These are phyloP conservation scores for Gossypium davidsonii DNA, from an alignment of 441 rosid species.

Conservation along the genomic window DNA sequence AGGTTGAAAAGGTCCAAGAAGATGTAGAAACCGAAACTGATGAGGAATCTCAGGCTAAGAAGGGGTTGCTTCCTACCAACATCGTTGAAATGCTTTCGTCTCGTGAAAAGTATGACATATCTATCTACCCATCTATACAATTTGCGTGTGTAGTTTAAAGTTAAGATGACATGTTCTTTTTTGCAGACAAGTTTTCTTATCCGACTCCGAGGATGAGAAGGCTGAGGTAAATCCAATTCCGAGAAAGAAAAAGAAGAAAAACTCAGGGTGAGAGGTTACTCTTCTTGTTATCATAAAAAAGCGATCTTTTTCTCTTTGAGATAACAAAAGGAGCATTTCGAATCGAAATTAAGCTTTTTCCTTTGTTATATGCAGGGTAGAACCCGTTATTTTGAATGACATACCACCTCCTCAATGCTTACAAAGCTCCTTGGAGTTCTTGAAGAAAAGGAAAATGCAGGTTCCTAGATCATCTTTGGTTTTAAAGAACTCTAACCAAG, in stretches of 20 bases:
- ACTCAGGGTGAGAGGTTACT: slow-evolving; percentile 44
- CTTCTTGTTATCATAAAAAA: not conserved
- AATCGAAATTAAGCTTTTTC: not conserved
- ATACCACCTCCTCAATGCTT: slow-evolving; percentile 65
- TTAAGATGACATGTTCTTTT: not conserved
- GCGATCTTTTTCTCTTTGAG: not conserved
- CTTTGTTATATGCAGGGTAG: slow-evolving; percentile 40
- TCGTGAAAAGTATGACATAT: slow-evolving; percentile 57
- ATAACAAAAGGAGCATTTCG: not conserved
- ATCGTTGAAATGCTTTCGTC: slow-evolving; percentile 76
- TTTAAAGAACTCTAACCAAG: slow-evolving; percentile 67
- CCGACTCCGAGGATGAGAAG: slow-evolving; percentile 66
- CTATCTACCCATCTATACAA: not conserved
- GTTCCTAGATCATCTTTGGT: slow-evolving; percentile 65
- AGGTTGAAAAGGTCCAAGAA: slow-evolving; percentile 22
- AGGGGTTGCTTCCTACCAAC: slow-evolving; percentile 74
- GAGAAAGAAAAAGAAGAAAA: slow-evolving; percentile 55
- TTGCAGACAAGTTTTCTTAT: slow-evolving; percentile 49
- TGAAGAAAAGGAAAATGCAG: slow-evolving; percentile 72
- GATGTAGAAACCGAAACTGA: slow-evolving; percentile 33
- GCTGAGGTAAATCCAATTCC: slow-evolving; percentile 25
- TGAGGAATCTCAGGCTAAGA: slow-evolving; percentile 25
- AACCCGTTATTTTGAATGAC: slow-evolving; percentile 61
- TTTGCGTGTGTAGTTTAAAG: not conserved
- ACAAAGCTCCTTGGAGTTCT: slow-evolving; percentile 63